phyloP scores from a whole-genome alignment of 345 rosid species.

The Theobroma cacao region DNA sequence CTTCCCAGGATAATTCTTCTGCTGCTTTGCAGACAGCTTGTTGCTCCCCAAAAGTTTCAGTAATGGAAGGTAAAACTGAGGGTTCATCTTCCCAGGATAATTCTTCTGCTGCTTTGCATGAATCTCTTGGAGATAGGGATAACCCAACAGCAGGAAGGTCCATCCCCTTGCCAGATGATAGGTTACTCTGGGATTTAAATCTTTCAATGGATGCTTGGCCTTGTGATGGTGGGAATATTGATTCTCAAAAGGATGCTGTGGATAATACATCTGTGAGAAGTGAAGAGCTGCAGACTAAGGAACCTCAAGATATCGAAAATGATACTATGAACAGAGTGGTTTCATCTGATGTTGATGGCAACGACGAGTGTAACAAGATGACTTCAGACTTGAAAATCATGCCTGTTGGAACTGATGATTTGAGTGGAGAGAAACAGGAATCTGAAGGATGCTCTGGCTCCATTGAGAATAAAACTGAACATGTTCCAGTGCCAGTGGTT shows the following conservation, averaged over 20 bases:
- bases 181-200: conserved; percentile 50
- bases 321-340: conserved; percentile 2
- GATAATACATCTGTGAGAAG: not conserved
- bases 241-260: conserved; percentile 34
- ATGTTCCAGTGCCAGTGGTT: not conserved
- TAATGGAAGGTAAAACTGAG: conserved; percentile 17
- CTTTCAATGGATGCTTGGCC: conserved; percentile 50
- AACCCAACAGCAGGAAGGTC: conserved; percentile 11
- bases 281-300: conserved; percentile 2
- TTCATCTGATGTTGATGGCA: conserved; percentile 22
- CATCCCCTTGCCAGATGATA: conserved; percentile 21
- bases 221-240: conserved; percentile 26
- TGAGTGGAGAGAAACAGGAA: conserved; percentile 12
- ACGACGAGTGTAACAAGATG: not conserved
- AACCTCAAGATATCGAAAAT: conserved; percentile 1
- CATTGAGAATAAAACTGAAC: not conserved
- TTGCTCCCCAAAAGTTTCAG: conserved; percentile 20
- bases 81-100: conserved; percentile 23
- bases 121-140: conserved; percentile 12
- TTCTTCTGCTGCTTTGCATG: conserved; percentile 11
- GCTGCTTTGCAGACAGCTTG: conserved; percentile 15
- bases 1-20: conserved; percentile 13
- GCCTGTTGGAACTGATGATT: not conserved
- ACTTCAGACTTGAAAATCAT: conserved; percentile 11
- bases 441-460: conserved; percentile 18